Base-by-base conservation (phyloP, 768 basidiomycete species). In the Amanita fuliginea region DNA sequence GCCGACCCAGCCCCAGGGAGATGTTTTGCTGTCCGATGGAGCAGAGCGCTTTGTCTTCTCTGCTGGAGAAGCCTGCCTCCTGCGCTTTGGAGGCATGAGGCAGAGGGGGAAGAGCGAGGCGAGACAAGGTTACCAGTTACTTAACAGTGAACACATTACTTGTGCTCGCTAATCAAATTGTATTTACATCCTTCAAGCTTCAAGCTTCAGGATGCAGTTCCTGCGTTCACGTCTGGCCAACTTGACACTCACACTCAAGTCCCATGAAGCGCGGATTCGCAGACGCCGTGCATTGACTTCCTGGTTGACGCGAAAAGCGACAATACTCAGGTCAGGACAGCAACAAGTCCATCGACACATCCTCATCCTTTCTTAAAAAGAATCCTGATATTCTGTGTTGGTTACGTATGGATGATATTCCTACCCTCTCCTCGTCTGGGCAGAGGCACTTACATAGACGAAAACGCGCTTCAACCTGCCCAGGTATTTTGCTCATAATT, bases 401-500 rank as follows among this genome's bases (percentile, higher is more conserved):
- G 92, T 10, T 81, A 89, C 62, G 43, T 77, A n/a, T 98, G 93
- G 91, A 76, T 96, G 65, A 55, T 83, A n/a, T 66, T 77, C 4
- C 71, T 96, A 46, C 94, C 94, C 3, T 72, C 74, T 10, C 69
- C 79, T 4, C 67, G 67, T 1, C 70, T 94, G 4, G 81, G 80
- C 14, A 74, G 79, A 54, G 63, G 68, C 7, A 87, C 81, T 7
- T 95, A 91, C 61, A 85, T 95, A 44, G 92, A 95, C 62, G 96
- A 99, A 68, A 96, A 98, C 62, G 95, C 96, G 1, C 66, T 99
- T 16, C 90, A 94, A 59, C 94, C 96, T 8, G 83, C 78, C 4
- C 92, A 95, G 71, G 94, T 94, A 57, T 43, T 57, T 19, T 47
- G 26, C 21, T 9, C 46, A 33, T 22, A 11, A 53, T 8, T 30